Base-by-base conservation (phyloP, 2,329 filamentous ascomycete species). In the Akanthomyces uredinophilus region DNA sequence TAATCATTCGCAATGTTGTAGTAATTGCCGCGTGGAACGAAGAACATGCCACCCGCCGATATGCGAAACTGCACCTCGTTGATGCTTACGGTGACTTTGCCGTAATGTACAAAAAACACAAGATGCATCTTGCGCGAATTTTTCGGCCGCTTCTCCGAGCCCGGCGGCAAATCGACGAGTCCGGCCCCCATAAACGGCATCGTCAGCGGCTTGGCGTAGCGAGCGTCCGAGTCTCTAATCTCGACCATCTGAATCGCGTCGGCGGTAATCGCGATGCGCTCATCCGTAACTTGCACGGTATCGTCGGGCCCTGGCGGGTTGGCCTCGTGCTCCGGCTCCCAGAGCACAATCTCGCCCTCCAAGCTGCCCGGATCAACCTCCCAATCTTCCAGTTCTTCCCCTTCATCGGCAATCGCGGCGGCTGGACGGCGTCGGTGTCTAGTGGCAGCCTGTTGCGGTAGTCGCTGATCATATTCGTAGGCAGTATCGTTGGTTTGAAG, bases 71-170 rank as follows among this genome's bases (percentile, higher is more conserved):
- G 79, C 27, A 84, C 89, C 66, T 90, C 85, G 66, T 89, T 86
- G 53, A 96, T 84, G 32, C 86, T 89, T 22, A 96, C 93, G 66
- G 87, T 81, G 22, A 97, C 92, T 66, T 89, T 87, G 24, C 95
- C 95, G 50, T 85, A 83, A 68, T 92, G 88, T 35, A 99, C 89
- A 69, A 96, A 97, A 74, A 98, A 98, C 1, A 90, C 88, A 89
- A 99, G 95, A 72, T 97, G 92, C 91, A 97, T 98, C 78, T 90
- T 93, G 65, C 94, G 84, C 41, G 90, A 90, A 75, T 97, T 98
- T 81, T 98, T 98, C 54, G 88, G 85, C 68, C 88, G 86, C 80
- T 99, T 99, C 71, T 90, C 86, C 37, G 90, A 87, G 2, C 89
- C 88, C 0, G 91, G 88, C 6, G 92, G 91, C 56, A 99, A 79